A percentile compares a stretch with the other conserved stretches of the same genome.
These are phyloP conservation scores for Teunomyces barrocoloradensis DNA, from an alignment of 805 yeast genomes.

Conservation along the genomic window DNA sequence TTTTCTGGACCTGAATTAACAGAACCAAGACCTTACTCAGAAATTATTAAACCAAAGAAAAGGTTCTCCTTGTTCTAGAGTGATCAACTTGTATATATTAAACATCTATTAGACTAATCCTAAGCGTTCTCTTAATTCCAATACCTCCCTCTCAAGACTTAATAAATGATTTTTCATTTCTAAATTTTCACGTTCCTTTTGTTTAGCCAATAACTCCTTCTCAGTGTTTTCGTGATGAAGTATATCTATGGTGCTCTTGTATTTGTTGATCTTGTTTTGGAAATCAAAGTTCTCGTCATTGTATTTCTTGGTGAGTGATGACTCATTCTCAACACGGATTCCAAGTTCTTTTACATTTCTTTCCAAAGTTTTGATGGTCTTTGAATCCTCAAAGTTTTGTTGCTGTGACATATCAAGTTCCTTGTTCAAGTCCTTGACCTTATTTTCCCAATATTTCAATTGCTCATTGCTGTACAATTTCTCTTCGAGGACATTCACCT, in stretches of 20 bases:
- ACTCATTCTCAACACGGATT: conserved; percentile 50
- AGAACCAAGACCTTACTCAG: conserved; percentile 13
- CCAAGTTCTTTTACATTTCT: conserved; percentile 54
- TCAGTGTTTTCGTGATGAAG: conserved; percentile 38
- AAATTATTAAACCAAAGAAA: conserved; percentile 10
- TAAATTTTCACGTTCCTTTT: conserved; percentile 55
- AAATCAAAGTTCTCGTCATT: conserved; percentile 58
- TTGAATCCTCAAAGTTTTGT: conserved; percentile 50
- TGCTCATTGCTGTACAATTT: conserved; percentile 51
- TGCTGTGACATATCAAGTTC: conserved; percentile 48
- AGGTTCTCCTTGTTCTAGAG: conserved; percentile 19
- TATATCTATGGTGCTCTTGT: conserved; percentile 37
- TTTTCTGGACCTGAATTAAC: conserved; percentile 18
- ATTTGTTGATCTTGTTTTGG: conserved; percentile 48
- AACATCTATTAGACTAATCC: conserved; percentile 11
- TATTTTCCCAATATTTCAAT: conserved; percentile 58
- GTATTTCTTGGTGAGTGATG: conserved; percentile 47
- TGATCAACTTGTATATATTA: conserved; percentile 7
- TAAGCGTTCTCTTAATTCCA: conserved; percentile 50
- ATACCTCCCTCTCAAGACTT: conserved; percentile 54
- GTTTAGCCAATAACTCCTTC: conserved; percentile 42
- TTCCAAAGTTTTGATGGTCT: conserved; percentile 48
- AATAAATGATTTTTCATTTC: conserved; percentile 53
- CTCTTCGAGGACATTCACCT: conserved; percentile 46
- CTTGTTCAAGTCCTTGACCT: conserved; percentile 51